Evolutionary conservation across 352 stramenopile genomes (phyloP), one percentile per base, ranked within the genome.

Genomic region (Pythium utonaiense): DNA sequence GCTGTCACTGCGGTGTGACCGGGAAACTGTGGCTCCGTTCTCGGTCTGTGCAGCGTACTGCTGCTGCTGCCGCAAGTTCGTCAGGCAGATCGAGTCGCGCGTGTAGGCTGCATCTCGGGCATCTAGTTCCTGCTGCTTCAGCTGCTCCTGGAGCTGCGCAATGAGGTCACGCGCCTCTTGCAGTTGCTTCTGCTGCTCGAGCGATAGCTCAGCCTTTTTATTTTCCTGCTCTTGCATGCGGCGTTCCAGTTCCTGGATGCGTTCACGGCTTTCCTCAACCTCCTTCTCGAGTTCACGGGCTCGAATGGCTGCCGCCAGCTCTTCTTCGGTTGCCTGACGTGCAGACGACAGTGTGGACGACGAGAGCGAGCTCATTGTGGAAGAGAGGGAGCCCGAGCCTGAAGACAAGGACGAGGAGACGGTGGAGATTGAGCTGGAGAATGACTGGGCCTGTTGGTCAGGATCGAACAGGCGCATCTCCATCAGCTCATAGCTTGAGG

Each of bases 231-330:
- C 69, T 1, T 68, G 62, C 40, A 93, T 88, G 57, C 75, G 69
- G 0, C 60, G 45, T 42, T 93, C 80, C 21, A 93, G 70, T 38
- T 76, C 60, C 24, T 73, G 42, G 34, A 93, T 89, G 31, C 82
- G 80, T 8, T 75, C 53, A 13, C 78, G 74, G 58, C 83, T 91
- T 5, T 70, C 68, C 41, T 85, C 71, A 6, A 91, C 83, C 31
- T 93, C 80, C n/a, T 78, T 78, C 59, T 93, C 83, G 2, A 89
- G 69, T 40, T 89, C 67, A 9, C 72, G 73, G 3, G 80, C 79
- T 8, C 79, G 80, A 3, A 83, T 60, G 55, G 71, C 71, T 0
- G 82, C 83, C 21, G 83, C 80, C 1, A 88, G 60, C 38, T 89
- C 80, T n/a, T 90, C 83, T 27, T 86, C 77, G 24, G 77, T 80